Evolutionary conservation across 164 flowering plant species (phyloP), one percentile per base, ranked within the genome.

Genomic region (Aristolochia fimbriata): DNA sequence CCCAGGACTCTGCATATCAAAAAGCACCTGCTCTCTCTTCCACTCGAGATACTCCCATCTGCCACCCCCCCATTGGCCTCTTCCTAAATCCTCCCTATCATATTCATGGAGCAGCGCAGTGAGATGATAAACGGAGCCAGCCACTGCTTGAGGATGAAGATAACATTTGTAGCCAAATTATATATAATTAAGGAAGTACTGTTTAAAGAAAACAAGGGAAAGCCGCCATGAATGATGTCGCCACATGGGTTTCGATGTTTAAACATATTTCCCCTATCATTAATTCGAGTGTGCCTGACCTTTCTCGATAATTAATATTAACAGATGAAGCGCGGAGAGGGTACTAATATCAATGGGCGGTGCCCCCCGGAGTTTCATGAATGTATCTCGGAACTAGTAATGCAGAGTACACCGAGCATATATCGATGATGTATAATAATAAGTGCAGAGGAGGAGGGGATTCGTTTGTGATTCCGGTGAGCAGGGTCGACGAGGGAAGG

Each of bases 211-310:
- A 50, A 70, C 66, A 71, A 76, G 59, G 71, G 13, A 62, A 75
- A 81, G 74, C 73, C 81, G 79, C 74, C 57, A 16, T 66, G 61
- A 81, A 86, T 86, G 86, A 86, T 84, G 79, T 74, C 75, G 63
- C 66, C 86, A 82, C 87, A 86, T 86, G 88, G 70, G 51, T 47
- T 62, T 21, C 27, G 58, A 20, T 14, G 22, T 33, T 27, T 47
- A 59, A 47, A 25, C 53, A n/a, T 47, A 20, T 37, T 37, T 37
- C 43, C 43, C 43, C 43, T 37, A 37, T 37, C 43, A 37, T 37
- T n/a, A n/a, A n/a, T n/a, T 37, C 43, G 43, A 37, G 43, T 37
- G 43, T 37, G 43, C 43, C 43, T 37, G 7, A 5, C 43, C 12
- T 3, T 3, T 37, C 10, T n/a, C n/a, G n/a, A n/a, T n/a, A n/a